A percentile compares a stretch with the other conserved stretches of the same genome.
These are phyloP conservation scores for Fraxinus quadrangulata DNA, from an alignment of 257 asterid species.

Conservation along the genomic window DNA sequence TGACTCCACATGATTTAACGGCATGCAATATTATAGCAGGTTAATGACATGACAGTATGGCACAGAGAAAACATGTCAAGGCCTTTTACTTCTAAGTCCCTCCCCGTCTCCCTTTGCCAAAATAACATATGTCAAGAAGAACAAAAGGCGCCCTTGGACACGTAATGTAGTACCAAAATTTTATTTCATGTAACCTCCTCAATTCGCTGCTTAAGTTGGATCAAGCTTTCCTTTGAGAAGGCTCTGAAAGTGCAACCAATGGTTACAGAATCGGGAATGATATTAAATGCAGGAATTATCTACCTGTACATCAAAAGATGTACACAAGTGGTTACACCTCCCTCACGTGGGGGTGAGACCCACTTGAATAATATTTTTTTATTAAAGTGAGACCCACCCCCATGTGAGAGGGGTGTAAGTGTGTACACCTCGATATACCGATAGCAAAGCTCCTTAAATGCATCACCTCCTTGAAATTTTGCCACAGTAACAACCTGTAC, in stretches of 20 bases:
- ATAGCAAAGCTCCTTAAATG: constrained; percentile 43
- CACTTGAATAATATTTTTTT: too few relatives aligned
- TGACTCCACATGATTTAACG: background rate
- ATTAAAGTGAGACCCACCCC: too few relatives aligned
- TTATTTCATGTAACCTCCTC: constrained; percentile 53
- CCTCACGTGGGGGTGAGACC: too few relatives aligned
- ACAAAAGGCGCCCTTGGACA: too few relatives aligned
- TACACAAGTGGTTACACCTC: too few relatives aligned
- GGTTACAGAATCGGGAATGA: constrained; percentile 92
- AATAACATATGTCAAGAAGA: too few relatives aligned
- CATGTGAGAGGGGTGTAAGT: too few relatives aligned
- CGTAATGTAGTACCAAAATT: background rate
- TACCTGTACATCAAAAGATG: too few relatives aligned
- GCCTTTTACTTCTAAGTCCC: too few relatives aligned
- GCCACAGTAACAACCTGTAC: constrained; percentile 87
- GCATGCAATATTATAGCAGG: too few relatives aligned
- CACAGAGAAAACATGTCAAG: background rate
- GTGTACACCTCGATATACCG: too few relatives aligned
- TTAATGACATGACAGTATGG: background rate
- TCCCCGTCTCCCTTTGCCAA: too few relatives aligned
- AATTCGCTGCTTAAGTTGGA: constrained; percentile 67
- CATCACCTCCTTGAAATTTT: constrained; percentile 84
- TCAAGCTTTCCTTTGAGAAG: constrained; percentile 65
- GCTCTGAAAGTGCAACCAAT: constrained; percentile 92
- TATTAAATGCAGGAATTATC: constrained; percentile 56